Evolutionary conservation across 495 filamentous ascomycete genomes (phyloP), one percentile per base, ranked within the genome.

Genomic region (Neurospora africana): DNA sequence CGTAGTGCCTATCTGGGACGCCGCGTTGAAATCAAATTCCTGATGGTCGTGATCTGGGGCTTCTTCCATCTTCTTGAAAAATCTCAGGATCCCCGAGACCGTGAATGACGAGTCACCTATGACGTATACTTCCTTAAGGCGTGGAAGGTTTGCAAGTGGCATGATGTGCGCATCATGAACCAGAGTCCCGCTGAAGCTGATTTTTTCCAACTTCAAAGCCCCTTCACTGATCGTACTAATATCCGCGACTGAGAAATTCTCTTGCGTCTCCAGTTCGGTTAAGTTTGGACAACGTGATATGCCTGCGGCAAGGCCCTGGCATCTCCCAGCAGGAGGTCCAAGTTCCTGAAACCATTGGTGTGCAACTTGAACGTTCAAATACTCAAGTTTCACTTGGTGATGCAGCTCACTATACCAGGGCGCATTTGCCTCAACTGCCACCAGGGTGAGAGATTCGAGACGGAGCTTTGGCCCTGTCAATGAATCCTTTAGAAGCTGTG

Each of bases 141-240:
- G 75, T 5, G 76, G 72, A 35, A 80, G 70, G 3, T 82, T 75
- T 43, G 78, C 71, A 10, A 86, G 68, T 36, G 86, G 81, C 5
- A 76, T 75, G 13, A 80, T 75, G 78, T 87, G 87, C 13, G 85
- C 78, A 47, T 80, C 81, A 73, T 90, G 86, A 0, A 85, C 82
- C 37, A 89, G 81, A 13, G 83, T 84, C 47, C 86, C 87, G 40
- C 88, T 87, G 70, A 85, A 84, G 33, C 85, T 82, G 41, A 91
- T 82, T 5, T 86, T 80, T 74, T 90, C 87, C 19, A 93, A 80
- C 4, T 79, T 74, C 0, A 81, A 79, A 37, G 91, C 79, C 17
- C 78, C 69, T 4, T 71, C 21, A 70, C 74, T 68, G 37, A 82
- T 68, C 2, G 68, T 65, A 2, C 44, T 27, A 19, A 82, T 44